Percentiles rank a stretch among this genome's conserved stretches.
phyloP scores from a whole-genome alignment of 1,284 basidiomycete genomes.

The Naganishia liquefaciens region DNA sequence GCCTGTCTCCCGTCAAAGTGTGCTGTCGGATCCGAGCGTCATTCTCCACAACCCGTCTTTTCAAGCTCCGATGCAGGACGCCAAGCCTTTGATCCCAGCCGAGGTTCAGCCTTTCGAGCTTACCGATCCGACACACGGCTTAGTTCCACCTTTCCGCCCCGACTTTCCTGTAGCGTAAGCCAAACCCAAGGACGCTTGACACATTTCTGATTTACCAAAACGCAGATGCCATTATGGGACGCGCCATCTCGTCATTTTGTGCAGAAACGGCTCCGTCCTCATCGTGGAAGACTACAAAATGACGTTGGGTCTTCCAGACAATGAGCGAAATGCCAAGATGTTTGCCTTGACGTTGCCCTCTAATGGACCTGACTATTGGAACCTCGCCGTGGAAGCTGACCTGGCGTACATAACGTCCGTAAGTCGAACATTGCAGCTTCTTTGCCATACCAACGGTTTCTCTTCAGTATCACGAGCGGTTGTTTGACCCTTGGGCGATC shows the following conservation, averaged over 20 bases:
- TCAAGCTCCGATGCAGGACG: neutral
- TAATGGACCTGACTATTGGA: conserved; percentile 18
- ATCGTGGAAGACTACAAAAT: conserved; percentile 18
- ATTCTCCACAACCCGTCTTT: neutral
- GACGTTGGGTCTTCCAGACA: neutral
- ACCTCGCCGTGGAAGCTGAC: conserved; percentile 12
- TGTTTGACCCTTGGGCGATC: conserved; percentile 14
- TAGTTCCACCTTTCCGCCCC: neutral
- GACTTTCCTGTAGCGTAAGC: conserved; percentile 22
- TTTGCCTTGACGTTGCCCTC: conserved; percentile 15
- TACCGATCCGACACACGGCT: neutral
- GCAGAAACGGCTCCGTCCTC: conserved; percentile 21
- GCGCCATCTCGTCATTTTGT: conserved; percentile 4
- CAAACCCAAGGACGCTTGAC: neutral
- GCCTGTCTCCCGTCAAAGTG: neutral
- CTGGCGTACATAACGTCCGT: conserved; percentile 17
- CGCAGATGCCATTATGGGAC: conserved; percentile 20
- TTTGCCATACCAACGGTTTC: neutral
- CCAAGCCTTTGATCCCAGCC: conserved; percentile 1
- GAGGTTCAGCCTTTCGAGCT: conserved; percentile 10
- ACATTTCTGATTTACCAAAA: neutral
- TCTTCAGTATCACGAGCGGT: conserved; percentile 1
- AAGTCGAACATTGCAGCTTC: neutral
- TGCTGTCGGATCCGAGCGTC: neutral
- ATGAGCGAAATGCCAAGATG: neutral